These are phyloP conservation scores for Venturia oleaginea DNA, from an alignment of 2,329 filamentous ascomycete genomes.

Conservation along the genomic window DNA sequence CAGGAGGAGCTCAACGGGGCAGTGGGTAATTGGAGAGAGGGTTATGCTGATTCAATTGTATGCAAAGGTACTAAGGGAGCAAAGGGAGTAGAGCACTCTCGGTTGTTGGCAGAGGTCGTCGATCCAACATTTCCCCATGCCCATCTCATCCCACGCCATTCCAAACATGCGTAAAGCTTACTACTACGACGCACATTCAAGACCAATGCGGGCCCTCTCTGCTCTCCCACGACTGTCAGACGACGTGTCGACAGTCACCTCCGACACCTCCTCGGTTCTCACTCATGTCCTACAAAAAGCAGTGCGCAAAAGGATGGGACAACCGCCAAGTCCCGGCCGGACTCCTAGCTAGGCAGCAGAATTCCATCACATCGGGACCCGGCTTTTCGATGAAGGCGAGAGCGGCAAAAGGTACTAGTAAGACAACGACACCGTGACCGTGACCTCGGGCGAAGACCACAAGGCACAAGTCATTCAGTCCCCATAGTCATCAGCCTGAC, in stretches of 20 bases:
- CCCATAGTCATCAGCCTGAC: not conserved
- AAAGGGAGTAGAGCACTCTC: not conserved
- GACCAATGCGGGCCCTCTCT: no score
- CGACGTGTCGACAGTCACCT: not conserved
- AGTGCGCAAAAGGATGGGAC: not conserved
- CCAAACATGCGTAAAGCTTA: not conserved
- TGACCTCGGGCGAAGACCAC: not conserved
- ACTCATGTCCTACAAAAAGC: not conserved
- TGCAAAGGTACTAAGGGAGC: not conserved
- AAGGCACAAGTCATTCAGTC: not conserved
- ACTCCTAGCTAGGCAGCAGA: slow-evolving; percentile 4
- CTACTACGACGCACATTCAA: not conserved
- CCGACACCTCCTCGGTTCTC: not conserved
- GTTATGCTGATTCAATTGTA: not conserved
- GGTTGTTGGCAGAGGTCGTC: not conserved
- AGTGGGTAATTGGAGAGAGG: slow-evolving; percentile 9
- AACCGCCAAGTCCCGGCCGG: not conserved
- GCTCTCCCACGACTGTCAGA: not conserved
- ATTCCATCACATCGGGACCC: not conserved
- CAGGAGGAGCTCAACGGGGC: slow-evolving; percentile 1
- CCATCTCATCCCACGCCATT: not conserved
- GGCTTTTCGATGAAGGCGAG: not conserved
- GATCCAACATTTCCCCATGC: not conserved
- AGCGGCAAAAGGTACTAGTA: slow-evolving; percentile 5
- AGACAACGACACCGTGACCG: not conserved